These are phyloP conservation scores for Teratosphaeria nubilosa DNA, from an alignment of 2,329 filamentous ascomycete genomes.

Conservation along the genomic window DNA sequence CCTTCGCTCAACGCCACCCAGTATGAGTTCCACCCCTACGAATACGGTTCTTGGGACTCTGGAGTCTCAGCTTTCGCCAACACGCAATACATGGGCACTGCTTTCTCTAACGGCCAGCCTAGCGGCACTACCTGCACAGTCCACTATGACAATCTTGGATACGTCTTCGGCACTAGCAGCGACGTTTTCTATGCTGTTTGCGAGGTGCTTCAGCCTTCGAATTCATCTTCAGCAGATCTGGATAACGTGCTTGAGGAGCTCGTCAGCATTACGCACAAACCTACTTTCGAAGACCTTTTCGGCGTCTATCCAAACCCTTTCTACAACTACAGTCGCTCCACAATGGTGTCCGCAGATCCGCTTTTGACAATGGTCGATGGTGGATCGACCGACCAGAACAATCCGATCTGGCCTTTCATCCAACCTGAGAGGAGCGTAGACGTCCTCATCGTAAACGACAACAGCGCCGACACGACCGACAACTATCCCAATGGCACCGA, in stretches of 20 bases:
- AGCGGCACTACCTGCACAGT: slow-evolving; percentile 34
- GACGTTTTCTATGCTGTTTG: slow-evolving; percentile 32
- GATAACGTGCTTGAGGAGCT: slow-evolving; percentile 19
- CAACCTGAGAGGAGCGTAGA: slow-evolving; percentile 45
- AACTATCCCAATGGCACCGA: slow-evolving; percentile 54
- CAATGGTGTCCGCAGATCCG: slow-evolving; percentile 25
- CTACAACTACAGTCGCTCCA: slow-evolving; percentile 39
- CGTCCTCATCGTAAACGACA: slow-evolving; percentile 56
- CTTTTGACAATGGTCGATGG: slow-evolving; percentile 43
- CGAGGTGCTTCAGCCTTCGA: slow-evolving; percentile 10
- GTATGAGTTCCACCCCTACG: slow-evolving; percentile 57
- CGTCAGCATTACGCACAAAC: slow-evolving; percentile 20
- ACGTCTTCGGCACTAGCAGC: slow-evolving; percentile 36
- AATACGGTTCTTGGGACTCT: slow-evolving; percentile 55
- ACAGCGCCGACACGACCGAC: slow-evolving; percentile 49
- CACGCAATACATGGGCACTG: slow-evolving; percentile 50
- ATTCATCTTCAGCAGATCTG: slow-evolving; percentile 13
- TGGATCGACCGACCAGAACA: slow-evolving; percentile 41
- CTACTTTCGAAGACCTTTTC: slow-evolving; percentile 30
- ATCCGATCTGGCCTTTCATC: slow-evolving; percentile 44
- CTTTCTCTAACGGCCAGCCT: slow-evolving; percentile 42
- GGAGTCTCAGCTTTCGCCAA: slow-evolving; percentile 51
- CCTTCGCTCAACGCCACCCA: slow-evolving; percentile 45
- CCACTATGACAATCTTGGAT: slow-evolving; percentile 41
- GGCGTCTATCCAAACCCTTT: slow-evolving; percentile 54